A percentile compares a stretch with the other conserved stretches of the same genome.
phyloP scores from a whole-genome alignment of 352 stramenopile species.

The Pythium rishiriense region DNA sequence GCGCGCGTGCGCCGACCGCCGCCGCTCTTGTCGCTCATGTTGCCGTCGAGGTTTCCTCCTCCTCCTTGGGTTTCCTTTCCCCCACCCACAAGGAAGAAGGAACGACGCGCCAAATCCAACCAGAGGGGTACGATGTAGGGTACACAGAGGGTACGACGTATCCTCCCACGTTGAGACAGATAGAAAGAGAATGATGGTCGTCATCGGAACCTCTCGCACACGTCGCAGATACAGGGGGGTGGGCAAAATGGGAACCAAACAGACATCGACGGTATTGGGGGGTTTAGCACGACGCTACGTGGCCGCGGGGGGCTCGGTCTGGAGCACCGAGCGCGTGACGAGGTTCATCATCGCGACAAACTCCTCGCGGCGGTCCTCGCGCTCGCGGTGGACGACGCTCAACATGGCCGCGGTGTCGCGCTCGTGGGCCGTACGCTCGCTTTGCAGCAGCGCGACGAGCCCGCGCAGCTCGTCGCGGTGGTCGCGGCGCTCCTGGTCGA shows the following conservation, averaged over 20 bases:
- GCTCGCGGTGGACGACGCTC: slow-evolving; percentile 10
- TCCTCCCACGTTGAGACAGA: background rate
- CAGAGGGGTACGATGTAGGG: background rate
- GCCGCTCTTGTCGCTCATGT: background rate
- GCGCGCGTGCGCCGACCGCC: background rate
- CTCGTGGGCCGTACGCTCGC: slow-evolving; percentile 6
- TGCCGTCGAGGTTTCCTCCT: too few relatives aligned
- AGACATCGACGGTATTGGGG: background rate
- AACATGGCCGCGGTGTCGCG: slow-evolving; percentile 10
- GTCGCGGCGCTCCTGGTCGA: slow-evolving; percentile 12
- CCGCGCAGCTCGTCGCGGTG: slow-evolving; percentile 16
- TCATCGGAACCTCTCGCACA: too few relatives aligned
- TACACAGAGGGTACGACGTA: slow-evolving; percentile 4
- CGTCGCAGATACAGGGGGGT: too few relatives aligned
- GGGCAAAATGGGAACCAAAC: too few relatives aligned
- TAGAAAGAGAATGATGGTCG: too few relatives aligned
- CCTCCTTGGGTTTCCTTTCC: background rate
- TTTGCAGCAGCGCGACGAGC: slow-evolving; percentile 19
- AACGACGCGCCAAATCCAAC: too few relatives aligned
- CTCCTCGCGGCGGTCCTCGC: slow-evolving; percentile 12
- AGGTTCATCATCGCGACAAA: slow-evolving; percentile 21
- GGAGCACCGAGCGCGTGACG: slow-evolving; percentile 17
- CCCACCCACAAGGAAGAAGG: too few relatives aligned
- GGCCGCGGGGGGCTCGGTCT: background rate
- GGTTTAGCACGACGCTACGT: background rate